Evolutionary conservation across 805 yeast species (phyloP).

Genomic region (Dipodascopsis uninucleata): DNA sequence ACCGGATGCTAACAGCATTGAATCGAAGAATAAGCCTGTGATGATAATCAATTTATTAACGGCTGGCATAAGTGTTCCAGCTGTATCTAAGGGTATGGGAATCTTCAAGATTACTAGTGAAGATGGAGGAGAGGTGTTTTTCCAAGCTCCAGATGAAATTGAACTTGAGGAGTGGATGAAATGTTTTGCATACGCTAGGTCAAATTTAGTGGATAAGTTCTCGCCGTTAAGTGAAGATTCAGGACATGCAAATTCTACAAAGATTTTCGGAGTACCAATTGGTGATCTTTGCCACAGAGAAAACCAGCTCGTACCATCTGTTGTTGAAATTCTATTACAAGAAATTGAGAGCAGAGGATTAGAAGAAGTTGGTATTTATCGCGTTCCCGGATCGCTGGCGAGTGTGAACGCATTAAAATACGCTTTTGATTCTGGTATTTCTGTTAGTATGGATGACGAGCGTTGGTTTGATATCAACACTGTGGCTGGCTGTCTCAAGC

Average conservation of each 20-base stretch:
- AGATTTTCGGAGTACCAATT: slow-evolving; percentile 89
- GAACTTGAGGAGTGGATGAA: slow-evolving; percentile 77
- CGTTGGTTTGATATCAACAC: slow-evolving; percentile 76
- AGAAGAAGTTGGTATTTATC: slow-evolving; percentile 85
- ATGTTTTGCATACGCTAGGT: slow-evolving; percentile 30
- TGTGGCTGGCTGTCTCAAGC: slow-evolving; percentile 80
- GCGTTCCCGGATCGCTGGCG: slow-evolving; percentile 64
- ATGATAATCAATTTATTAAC: slow-evolving; percentile 46
- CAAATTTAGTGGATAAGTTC: slow-evolving; percentile 23
- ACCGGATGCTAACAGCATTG: slow-evolving; percentile 48
- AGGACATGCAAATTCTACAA: slow-evolving; percentile 17
- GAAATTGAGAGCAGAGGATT: slow-evolving; percentile 73
- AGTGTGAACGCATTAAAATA: slow-evolving; percentile 52
- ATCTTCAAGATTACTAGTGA: slow-evolving; percentile 45
- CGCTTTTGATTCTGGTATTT: slow-evolving; percentile 51
- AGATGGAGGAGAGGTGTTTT: slow-evolving; percentile 52
- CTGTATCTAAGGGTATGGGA: slow-evolving; percentile 29
- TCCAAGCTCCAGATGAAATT: slow-evolving; percentile 60
- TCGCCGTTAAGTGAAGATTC: slow-evolving; percentile 8
- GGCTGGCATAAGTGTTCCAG: slow-evolving; percentile 41
- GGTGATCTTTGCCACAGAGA: slow-evolving; percentile 73
- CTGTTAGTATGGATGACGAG: slow-evolving; percentile 47
- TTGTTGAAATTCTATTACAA: slow-evolving; percentile 60
- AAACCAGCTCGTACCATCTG: slow-evolving; percentile 54
- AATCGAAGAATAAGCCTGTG: slow-evolving; percentile 48